Evolutionary conservation across 305 asterid genomes (phyloP), one percentile per base, ranked within the genome.

Genomic region (Solanum hybrid): DNA sequence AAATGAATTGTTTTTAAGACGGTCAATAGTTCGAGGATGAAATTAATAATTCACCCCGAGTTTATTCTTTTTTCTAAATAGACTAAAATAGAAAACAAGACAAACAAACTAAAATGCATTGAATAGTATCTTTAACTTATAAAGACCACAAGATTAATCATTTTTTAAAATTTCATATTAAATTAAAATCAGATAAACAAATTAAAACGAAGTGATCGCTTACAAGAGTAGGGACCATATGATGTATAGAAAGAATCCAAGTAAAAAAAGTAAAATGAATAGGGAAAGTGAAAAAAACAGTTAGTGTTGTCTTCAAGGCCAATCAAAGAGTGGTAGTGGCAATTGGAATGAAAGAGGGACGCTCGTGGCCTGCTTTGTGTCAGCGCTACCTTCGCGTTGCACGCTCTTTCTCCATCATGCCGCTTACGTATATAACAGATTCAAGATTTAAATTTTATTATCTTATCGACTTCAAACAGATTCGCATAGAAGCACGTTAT

Each of bases 341-440:
- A 46, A 46, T 46, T 46, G 61, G 20, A 46, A 7, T 37, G 86
- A 36, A 37, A 26, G 71, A 81, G 64, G 22, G 8, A 26, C 18
- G 87, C 87, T 83, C 73, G 87, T 83, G 87, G 87, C 87, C 74
- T 83, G 87, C 31, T 82, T 51, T 2, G 86, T 83, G 87, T 83
- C 87, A 83, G 87, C 87, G 87, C 28, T 42, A 83, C 69, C 87
- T 83, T 42, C 87, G 87, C 74, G 29, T 83, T 20, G 86, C 20
- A 42, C 87, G 71, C 87, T 40, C n/a, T 26, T 51, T 51, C 67
- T 6, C 67, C n/a, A 0, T 51, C 67, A 51, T 51, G 67, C n/a
- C 4, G 1, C 4, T 0, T 5, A 14, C 67, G n/a, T 18, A 33
- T 33, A 33, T 34, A 18, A 18, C 11, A 57, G 1, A 61, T 61